Conservation (phyloP, 2,329 filamentous ascomycete species). For the Cordyceps javanica region DNA sequence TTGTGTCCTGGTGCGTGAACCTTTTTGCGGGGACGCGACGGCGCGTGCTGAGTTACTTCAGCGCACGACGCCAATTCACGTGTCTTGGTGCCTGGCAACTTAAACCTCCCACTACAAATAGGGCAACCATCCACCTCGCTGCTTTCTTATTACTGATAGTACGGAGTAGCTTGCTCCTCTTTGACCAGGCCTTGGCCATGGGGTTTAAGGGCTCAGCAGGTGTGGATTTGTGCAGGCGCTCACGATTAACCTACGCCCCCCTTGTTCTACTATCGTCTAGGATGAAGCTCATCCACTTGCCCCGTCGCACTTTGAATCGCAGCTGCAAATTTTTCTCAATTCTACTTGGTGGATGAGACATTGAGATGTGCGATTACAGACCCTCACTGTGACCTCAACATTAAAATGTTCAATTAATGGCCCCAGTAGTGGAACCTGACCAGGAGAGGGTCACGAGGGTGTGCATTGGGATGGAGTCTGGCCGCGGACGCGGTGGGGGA, state of each 20-base stretch:
- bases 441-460: background rate
- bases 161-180: too few relatives aligned
- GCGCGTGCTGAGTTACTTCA: constrained; percentile 8
- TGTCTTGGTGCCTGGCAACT: constrained; percentile 11
- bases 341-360: background rate
- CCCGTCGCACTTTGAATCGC: background rate
- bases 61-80: constrained; percentile 19
- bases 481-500: too few relatives aligned
- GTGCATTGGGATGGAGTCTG: background rate
- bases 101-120: background rate
- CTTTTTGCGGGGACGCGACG: constrained; percentile 11
- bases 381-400: background rate
- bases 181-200: too few relatives aligned
- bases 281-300: background rate
- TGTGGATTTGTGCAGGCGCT: too few relatives aligned
- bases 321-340: background rate
- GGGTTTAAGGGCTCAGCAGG: too few relatives aligned
- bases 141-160: too few relatives aligned
- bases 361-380: background rate
- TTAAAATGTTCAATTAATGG: background rate
- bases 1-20: constrained; percentile 8
- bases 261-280: too few relatives aligned
- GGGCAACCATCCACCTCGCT: too few relatives aligned
- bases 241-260: too few relatives aligned
- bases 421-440: background rate